Conservation (phyloP, 495 filamentous ascomycete species). For the Xylaria palmicola region DNA sequence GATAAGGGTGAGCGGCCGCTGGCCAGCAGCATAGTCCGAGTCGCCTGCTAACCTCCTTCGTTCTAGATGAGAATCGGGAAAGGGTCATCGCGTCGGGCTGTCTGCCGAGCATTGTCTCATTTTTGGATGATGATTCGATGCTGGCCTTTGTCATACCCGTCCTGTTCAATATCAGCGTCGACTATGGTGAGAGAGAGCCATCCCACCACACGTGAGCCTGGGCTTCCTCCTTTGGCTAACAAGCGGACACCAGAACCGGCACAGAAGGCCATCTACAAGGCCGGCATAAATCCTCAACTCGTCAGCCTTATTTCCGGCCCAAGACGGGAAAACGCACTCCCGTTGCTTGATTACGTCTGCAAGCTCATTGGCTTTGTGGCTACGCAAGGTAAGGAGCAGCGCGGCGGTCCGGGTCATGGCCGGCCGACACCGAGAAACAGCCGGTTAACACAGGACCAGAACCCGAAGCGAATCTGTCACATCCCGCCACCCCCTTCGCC, state of each 20-base stretch:
- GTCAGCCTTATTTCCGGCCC: conserved; percentile 40
- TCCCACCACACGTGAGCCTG: not conserved
- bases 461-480: conserved; percentile 34
- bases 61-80: conserved; percentile 69
- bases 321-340: conserved; percentile 24
- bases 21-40: not conserved
- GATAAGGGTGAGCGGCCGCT: conserved; percentile 59
- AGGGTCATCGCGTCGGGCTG: conserved; percentile 60
- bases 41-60: conserved; percentile 6
- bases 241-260: conserved; percentile 47
- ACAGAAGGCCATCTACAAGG: conserved; percentile 50
- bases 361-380: conserved; percentile 51
- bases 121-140: conserved; percentile 49
- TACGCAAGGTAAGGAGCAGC: conserved; percentile 36
- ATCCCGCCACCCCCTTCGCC: conserved; percentile 31
- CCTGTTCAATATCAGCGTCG: conserved; percentile 71
- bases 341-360: conserved; percentile 40
- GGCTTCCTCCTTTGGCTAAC: conserved; percentile 19
- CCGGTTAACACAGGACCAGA: conserved; percentile 27
- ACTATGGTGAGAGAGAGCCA: conserved; percentile 57
- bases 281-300: conserved; percentile 38
- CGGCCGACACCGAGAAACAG: not conserved
- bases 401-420: not conserved
- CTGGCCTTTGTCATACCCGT: conserved; percentile 62
- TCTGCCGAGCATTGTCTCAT: conserved; percentile 54